Percentiles rank a stretch among this genome's conserved stretches.
Conservation (phyloP, 371 early-diverging fungal genomes). For the Mortierella sp. region DNA sequence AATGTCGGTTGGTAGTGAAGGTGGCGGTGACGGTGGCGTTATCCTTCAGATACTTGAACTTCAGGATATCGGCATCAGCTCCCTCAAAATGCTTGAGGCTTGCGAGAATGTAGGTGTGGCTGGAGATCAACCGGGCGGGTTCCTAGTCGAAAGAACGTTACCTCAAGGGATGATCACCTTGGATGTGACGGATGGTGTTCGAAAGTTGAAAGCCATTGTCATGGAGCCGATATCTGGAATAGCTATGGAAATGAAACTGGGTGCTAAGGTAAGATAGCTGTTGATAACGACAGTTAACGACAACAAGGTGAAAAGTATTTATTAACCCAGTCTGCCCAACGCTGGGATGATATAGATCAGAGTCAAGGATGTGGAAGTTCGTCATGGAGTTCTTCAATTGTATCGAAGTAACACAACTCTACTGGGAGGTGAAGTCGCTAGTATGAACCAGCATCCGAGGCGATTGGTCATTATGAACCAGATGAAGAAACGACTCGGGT, state of each 20-base stretch:
- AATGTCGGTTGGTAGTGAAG: not conserved
- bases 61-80: conserved; percentile 40
- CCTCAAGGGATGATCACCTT: conserved; percentile 23
- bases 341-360: conserved; percentile 21
- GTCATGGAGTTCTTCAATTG: conserved; percentile 46
- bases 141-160: conserved; percentile 23
- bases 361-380: conserved; percentile 27
- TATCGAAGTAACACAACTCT: conserved; percentile 16
- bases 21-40: conserved; percentile 16
- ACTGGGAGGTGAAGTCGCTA: conserved; percentile 48
- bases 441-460: conserved; percentile 44
- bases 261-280: conserved; percentile 39
- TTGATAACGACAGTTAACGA: no score
- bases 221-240: conserved; percentile 37
- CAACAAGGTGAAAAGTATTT: no score
- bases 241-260: conserved; percentile 50
- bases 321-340: no score
- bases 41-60: conserved; percentile 46
- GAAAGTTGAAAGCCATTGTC: conserved; percentile 30
- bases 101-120: conserved; percentile 33
- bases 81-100: conserved; percentile 38
- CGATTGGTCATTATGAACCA: conserved; percentile 47
- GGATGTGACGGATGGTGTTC: conserved; percentile 44
- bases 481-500: conserved; percentile 49
- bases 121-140: conserved; percentile 39